Evolutionary conservation across 352 stramenopile species (phyloP).

Genomic region (Pythium rhizo-oryzae): DNA sequence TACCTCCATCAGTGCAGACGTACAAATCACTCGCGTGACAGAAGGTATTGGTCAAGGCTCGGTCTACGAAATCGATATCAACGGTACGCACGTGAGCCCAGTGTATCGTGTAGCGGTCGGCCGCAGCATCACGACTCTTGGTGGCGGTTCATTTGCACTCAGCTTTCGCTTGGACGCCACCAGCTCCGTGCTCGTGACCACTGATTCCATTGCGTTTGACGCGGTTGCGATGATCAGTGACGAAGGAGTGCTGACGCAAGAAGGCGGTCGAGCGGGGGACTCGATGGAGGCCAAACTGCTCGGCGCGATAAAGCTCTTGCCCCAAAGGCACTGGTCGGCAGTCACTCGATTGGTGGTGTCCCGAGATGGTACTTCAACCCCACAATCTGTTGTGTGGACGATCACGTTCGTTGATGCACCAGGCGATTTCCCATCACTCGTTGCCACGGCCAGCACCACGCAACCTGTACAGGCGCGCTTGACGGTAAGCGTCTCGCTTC

Average conservation of each 20-base stretch:
- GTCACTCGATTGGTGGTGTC: conserved; percentile 5
- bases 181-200: conserved; percentile 18
- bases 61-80: conserved; percentile 32
- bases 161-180: conserved; percentile 23
- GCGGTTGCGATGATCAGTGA: conserved; percentile 38
- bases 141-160: conserved; percentile 31
- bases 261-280: conserved; percentile 32
- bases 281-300: conserved; percentile 38
- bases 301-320: conserved; percentile 16
- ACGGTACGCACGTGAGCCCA: conserved; percentile 26
- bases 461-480: not conserved
- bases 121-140: conserved; percentile 7
- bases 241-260: conserved; percentile 30
- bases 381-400: conserved; percentile 20
- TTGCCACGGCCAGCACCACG: not conserved
- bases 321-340: not conserved
- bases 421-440: conserved; percentile 32
- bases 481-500: conserved; percentile 1
- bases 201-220: conserved; percentile 31
- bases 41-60: conserved; percentile 33
- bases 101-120: conserved; percentile 31
- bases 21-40: conserved; percentile 28
- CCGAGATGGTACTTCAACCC: not conserved
- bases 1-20: conserved; percentile 1
- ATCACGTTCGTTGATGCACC: conserved; percentile 37